Evolutionary conservation across 2,329 filamentous ascomycete species (phyloP), one percentile per base, ranked within the genome.

Genomic region (Xylariaceae sp.): DNA sequence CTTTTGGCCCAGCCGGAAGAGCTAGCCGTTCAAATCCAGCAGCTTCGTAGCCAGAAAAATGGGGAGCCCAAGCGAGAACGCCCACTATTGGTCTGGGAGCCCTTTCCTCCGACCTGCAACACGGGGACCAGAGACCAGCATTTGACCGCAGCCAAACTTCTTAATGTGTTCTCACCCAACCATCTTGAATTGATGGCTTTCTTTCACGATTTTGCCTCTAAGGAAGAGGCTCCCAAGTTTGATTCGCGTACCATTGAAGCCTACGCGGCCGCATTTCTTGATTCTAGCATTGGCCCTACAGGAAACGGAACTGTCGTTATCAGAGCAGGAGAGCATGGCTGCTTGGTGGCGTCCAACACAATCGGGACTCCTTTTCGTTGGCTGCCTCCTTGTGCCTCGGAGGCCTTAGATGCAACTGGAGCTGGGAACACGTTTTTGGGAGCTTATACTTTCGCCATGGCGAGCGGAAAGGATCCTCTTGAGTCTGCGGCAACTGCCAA

Each of bases 371-470:
- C 38, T 4, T n/a, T n/a, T n/a, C n/a, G n/a, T n/a, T 55, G 53
- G 49, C 31, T 49, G 2, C 6, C 11, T 13, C 3, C 44, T 3
- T 51, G 18, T n/a, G 1, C 0, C n/a, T 5, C 6, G 14, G 16
- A 42, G 22, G 3, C 42, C 13, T 17, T 39, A 22, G 45, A 54
- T 28, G 16, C 31, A 14, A 48, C 48, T 2, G 52, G 52, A 31
- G 18, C 40, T 2, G 41, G 45, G 31, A 54, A 45, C 14, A 45
- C 52, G 13, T 54, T 54, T 28, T 33, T 55, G 1, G 53, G 53
- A 4, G 53, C 53, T 9, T 55, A 43, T 38, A 36, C 36, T 2
- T 17, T 49, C 36, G 42, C 18, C 17, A 18, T 12, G 6, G 2
- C 19, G 19, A 18, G 33, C 2, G 6, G 1, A 3, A 1, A 5